Percentiles rank a stretch among this genome's conserved stretches.
Evolutionary conservation across 768 basidiomycete species (phyloP).

Genomic region (Collybia sp.): DNA sequence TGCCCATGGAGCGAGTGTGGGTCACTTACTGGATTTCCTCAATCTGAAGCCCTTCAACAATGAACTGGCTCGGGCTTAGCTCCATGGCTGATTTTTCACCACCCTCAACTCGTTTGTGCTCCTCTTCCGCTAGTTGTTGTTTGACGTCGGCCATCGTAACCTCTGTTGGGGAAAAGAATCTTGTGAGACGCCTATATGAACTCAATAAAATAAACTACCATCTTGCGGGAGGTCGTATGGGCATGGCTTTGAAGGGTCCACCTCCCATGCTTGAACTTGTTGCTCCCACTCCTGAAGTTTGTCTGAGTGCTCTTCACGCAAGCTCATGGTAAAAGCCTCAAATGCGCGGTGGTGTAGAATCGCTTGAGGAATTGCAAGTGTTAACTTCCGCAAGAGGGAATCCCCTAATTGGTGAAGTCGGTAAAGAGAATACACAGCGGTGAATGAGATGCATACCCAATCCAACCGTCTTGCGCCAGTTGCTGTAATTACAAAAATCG

Average conservation of each 20-base stretch:
- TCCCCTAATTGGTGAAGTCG: constrained; percentile 1
- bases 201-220: background rate
- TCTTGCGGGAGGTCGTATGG: constrained; percentile 7
- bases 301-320: background rate
- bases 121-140: constrained; percentile 7
- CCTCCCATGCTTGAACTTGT: background rate
- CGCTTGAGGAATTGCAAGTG: constrained; percentile 6
- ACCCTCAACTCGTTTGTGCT: constrained; percentile 2
- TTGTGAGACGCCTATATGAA: background rate
- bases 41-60: constrained; percentile 7
- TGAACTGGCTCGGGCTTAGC: constrained; percentile 3
- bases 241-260: constrained; percentile 1
- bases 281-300: background rate
- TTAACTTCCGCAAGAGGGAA: constrained; percentile 2
- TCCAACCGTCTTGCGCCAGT: constrained; percentile 18
- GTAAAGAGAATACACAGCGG: too few species aligned
- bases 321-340: constrained; percentile 2
- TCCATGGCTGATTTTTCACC: constrained; percentile 2
- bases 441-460: constrained; percentile 8
- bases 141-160: constrained; percentile 5
- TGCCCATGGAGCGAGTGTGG: background rate
- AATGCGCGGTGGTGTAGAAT: constrained; percentile 6
- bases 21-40: constrained; percentile 7
- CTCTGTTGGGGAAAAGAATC: background rate
- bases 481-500: constrained; percentile 16